Conservation (phyloP, 2,329 filamentous ascomycete species). For the Capronia americana region DNA sequence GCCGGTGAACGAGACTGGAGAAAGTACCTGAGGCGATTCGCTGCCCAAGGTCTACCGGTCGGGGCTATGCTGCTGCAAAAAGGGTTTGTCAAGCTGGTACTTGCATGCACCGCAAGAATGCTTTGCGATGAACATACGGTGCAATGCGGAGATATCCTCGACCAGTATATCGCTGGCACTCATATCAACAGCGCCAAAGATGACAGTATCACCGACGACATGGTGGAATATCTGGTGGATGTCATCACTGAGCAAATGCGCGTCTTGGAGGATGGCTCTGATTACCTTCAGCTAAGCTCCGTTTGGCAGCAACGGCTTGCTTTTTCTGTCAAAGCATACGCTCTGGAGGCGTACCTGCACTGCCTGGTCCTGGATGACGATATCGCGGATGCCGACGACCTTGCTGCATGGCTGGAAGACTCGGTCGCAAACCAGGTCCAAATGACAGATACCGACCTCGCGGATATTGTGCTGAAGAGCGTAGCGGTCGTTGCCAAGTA, state of each 20-base stretch:
- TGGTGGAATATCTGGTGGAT: slow-evolving; percentile 67
- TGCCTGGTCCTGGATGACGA: slow-evolving; percentile 84
- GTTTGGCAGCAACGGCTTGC: slow-evolving; percentile 85
- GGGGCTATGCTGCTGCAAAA: slow-evolving; percentile 91
- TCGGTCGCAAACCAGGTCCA: slow-evolving; percentile 78
- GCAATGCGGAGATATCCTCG: slow-evolving; percentile 70
- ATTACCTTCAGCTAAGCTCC: slow-evolving; percentile 86
- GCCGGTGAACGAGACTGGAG: slow-evolving; percentile 82
- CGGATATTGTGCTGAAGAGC: slow-evolving; percentile 77
- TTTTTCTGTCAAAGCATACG: slow-evolving; percentile 82
- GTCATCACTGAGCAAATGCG: slow-evolving; percentile 83
- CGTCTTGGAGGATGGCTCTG: slow-evolving; percentile 83
- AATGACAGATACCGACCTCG: slow-evolving; percentile 79
- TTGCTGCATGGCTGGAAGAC: slow-evolving; percentile 86
- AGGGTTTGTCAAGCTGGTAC: slow-evolving; percentile 84
- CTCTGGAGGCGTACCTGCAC: slow-evolving; percentile 82
- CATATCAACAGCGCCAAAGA: slow-evolving; percentile 47
- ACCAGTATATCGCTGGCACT: slow-evolving; percentile 70
- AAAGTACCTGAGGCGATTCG: slow-evolving; percentile 81
- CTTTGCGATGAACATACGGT: slow-evolving; percentile 67
- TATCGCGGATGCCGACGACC: slow-evolving; percentile 75
- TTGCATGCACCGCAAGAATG: slow-evolving; percentile 77
- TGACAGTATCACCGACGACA: slow-evolving; percentile 47
- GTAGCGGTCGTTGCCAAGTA: slow-evolving; percentile 82
- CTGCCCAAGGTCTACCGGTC: slow-evolving; percentile 76